A percentile compares a stretch with the other conserved stretches of the same genome.
Conservation (phyloP, 176 grass and related monocot species). For the Musa beccarii region DNA sequence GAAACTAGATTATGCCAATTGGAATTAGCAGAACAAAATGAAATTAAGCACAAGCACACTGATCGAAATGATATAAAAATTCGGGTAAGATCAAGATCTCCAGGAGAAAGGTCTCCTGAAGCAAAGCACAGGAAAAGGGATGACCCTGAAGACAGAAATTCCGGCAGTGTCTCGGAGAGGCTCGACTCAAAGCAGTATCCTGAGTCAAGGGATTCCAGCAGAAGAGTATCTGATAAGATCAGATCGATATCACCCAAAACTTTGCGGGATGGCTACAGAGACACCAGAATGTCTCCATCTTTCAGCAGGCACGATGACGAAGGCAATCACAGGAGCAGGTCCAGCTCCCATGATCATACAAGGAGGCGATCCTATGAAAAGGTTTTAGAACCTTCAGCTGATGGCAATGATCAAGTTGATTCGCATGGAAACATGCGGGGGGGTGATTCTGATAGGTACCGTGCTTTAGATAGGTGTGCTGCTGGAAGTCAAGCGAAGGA, state of each 20-base stretch:
- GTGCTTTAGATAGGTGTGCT: slow-evolving; percentile 20
- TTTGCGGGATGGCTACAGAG: slow-evolving; percentile 23
- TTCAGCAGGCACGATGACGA: slow-evolving; percentile 22
- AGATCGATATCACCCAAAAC: slow-evolving; percentile 18
- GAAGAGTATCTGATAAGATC: background rate
- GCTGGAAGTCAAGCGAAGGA: slow-evolving; percentile 21
- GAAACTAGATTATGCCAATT: slow-evolving; percentile 13
- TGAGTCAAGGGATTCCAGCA: slow-evolving; percentile 11
- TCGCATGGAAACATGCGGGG: slow-evolving; percentile 23
- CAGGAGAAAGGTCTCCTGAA: slow-evolving; percentile 4
- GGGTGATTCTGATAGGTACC: slow-evolving; percentile 30
- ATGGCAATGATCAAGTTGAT: slow-evolving; percentile 21
- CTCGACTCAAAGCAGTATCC: slow-evolving; percentile 16
- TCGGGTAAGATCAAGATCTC: slow-evolving; percentile 5
- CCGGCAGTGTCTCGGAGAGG: slow-evolving; percentile 8
- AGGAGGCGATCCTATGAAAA: slow-evolving; percentile 14
- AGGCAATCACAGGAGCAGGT: slow-evolving; percentile 22
- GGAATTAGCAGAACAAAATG: slow-evolving; percentile 28
- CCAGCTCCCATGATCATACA: slow-evolving; percentile 15
- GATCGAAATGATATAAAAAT: background rate
- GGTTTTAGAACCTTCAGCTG: background rate
- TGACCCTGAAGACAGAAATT: background rate
- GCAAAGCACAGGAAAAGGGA: background rate
- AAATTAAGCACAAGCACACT: slow-evolving; percentile 16
- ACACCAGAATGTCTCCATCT: slow-evolving; percentile 3